phyloP scores from a whole-genome alignment of 306 rosid species.

The Dryas alaskensis region DNA sequence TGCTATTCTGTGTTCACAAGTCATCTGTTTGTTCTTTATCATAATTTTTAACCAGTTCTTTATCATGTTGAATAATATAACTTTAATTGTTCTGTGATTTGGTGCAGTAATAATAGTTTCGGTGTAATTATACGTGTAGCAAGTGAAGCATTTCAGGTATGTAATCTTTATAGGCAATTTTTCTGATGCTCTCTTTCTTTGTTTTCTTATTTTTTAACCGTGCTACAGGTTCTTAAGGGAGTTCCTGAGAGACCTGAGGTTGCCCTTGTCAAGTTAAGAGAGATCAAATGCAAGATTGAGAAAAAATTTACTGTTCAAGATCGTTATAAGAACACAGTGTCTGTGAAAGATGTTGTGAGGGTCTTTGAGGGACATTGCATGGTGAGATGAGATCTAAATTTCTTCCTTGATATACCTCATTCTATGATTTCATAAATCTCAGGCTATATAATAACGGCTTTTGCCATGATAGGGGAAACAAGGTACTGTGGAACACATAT shows the following conservation, averaged over 20 bases:
- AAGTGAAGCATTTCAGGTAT: constrained; percentile 96
- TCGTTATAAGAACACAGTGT: constrained; percentile 63
- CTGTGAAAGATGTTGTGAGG: constrained; percentile 83
- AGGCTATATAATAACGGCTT: constrained; percentile 5
- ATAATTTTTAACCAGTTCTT: too few relatives aligned
- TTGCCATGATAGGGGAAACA: constrained; percentile 66
- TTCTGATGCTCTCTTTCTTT: background rate
- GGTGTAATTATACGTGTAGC: constrained; percentile 95
- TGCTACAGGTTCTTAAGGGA: constrained; percentile 86
- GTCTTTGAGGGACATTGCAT: constrained; percentile 87
- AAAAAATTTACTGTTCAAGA: constrained; percentile 83
- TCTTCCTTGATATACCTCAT: constrained; percentile 7
- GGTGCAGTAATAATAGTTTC: constrained; percentile 83
- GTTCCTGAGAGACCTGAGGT: constrained; percentile 89
- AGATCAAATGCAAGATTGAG: constrained; percentile 86
- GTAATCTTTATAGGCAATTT: background rate
- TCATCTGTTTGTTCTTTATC: background rate
- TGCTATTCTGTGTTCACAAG: constrained; percentile 7
- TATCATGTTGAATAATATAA: constrained; percentile 6
- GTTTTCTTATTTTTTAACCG: constrained; percentile 20
- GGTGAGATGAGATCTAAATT: constrained; percentile 56
- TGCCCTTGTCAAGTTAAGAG: constrained; percentile 77
- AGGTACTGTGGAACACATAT: constrained; percentile 98
- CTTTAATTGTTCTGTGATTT: constrained; percentile 19
- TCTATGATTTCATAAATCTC: constrained; percentile 15